A percentile compares a stretch with the other conserved stretches of the same genome.
Conservation (phyloP, 768 basidiomycete genomes). For the Pluteus cervinus region DNA sequence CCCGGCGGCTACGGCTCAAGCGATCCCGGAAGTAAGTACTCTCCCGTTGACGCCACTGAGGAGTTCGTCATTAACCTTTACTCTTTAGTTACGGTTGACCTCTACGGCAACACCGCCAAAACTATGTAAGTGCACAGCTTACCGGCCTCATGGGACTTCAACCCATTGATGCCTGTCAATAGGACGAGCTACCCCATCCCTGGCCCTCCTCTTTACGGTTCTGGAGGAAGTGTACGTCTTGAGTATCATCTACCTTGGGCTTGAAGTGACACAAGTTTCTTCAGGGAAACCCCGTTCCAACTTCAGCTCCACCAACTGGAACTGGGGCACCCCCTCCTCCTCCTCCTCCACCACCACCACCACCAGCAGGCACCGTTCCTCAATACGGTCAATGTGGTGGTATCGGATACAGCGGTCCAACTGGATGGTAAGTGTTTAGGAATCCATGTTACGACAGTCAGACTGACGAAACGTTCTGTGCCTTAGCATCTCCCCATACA, state of each 20-base stretch:
- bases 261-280: slow-evolving; percentile 5
- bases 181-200: slow-evolving; percentile 37
- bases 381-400: slow-evolving; percentile 41
- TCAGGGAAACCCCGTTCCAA: slow-evolving; percentile 6
- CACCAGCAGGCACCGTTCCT: slow-evolving; percentile 22
- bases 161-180: no score
- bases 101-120: slow-evolving; percentile 32
- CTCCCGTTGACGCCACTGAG: not conserved
- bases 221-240: slow-evolving; percentile 7
- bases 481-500: slow-evolving; percentile 28
- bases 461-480: not conserved
- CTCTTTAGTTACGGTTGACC: slow-evolving; percentile 29
- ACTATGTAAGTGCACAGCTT: slow-evolving; percentile 15
- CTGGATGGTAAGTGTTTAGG: slow-evolving; percentile 25
- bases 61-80: slow-evolving; percentile 17
- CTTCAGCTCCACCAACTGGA: slow-evolving; percentile 11
- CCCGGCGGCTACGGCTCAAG: slow-evolving; percentile 39
- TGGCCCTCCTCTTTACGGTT: slow-evolving; percentile 42
- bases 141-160: no score
- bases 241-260: not conserved
- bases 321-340: slow-evolving; percentile 13
- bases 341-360: slow-evolving; percentile 12
- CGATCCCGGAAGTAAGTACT: slow-evolving; percentile 35
- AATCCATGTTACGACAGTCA: not conserved
- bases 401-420: slow-evolving; percentile 30